phyloP scores from a whole-genome alignment of 148 eudicot species.

The Agrostemma githago region DNA sequence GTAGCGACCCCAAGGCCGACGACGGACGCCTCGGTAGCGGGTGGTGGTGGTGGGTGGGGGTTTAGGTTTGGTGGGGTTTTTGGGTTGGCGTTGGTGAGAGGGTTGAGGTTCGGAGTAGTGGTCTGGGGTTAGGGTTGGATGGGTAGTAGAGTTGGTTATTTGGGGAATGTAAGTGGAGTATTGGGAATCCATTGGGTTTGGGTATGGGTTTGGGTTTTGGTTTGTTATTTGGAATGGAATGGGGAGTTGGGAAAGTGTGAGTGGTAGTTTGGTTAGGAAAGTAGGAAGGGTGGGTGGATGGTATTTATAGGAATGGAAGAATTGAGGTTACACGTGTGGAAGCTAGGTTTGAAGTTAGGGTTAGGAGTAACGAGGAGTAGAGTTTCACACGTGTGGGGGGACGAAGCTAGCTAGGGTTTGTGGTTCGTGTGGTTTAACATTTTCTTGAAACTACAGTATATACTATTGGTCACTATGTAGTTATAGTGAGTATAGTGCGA shows the following conservation, averaged over 20 bases:
- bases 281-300: constrained; percentile 13
- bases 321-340: neutral
- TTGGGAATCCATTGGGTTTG: neutral
- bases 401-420: neutral
- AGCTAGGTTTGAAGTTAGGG: too few species aligned
- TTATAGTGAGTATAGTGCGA: too few species aligned
- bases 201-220: neutral
- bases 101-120: constrained; percentile 1
- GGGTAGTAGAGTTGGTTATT: neutral
- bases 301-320: constrained; percentile 17
- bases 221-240: neutral
- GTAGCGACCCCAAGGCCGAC: constrained; percentile 88
- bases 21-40: constrained; percentile 69
- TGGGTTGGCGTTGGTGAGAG: constrained; percentile 3
- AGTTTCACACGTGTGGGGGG: neutral
- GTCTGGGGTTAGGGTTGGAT: neutral
- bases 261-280: neutral
- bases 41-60: neutral
- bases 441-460: neutral
- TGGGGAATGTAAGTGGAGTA: constrained; percentile 7
- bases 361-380: too few species aligned
- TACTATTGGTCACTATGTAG: neutral
- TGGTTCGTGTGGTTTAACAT: neutral
- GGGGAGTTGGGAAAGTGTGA: neutral
- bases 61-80: constrained; percentile 1